Conservation (phyloP, 2,329 filamentous ascomycete species). For the Diaporthe australafricana region DNA sequence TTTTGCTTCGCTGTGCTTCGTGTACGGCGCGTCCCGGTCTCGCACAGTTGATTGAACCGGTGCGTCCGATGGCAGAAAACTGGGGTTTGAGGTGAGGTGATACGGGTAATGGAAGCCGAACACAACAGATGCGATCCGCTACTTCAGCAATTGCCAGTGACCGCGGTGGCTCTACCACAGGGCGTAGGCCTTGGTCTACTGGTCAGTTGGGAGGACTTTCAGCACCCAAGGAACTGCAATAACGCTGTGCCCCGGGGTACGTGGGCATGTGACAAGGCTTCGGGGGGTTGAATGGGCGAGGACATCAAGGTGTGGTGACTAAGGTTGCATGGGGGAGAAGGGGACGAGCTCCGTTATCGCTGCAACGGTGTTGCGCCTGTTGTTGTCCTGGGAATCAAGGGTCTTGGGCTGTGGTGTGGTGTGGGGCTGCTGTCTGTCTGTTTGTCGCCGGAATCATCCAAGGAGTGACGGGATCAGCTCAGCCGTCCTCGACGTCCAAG, state of each 20-base stretch:
- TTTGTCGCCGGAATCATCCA: constrained; percentile 14
- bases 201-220: neutral
- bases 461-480: constrained; percentile 18
- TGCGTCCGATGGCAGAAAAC: constrained; percentile 29
- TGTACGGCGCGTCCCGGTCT: constrained; percentile 9
- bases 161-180: neutral
- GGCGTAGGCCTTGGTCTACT: neutral
- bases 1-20: neutral
- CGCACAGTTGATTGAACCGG: constrained; percentile 25
- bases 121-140: constrained; percentile 28
- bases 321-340: constrained; percentile 9
- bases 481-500: neutral
- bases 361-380: constrained; percentile 14
- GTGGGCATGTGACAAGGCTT: constrained; percentile 17
- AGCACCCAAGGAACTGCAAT: neutral
- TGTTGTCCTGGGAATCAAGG: constrained; percentile 17
- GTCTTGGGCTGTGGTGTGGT: neutral
- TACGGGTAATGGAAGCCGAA: constrained; percentile 1
- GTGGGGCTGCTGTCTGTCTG: neutral
- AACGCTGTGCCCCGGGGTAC: neutral
- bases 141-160: neutral
- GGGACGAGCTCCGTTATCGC: constrained; percentile 33
- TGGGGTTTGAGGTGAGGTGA: neutral
- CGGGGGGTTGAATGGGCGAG: neutral
- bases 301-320: neutral